Evolutionary conservation across 2,329 filamentous ascomycete genomes (phyloP).

Genomic region (Penicillium glabrum): DNA sequence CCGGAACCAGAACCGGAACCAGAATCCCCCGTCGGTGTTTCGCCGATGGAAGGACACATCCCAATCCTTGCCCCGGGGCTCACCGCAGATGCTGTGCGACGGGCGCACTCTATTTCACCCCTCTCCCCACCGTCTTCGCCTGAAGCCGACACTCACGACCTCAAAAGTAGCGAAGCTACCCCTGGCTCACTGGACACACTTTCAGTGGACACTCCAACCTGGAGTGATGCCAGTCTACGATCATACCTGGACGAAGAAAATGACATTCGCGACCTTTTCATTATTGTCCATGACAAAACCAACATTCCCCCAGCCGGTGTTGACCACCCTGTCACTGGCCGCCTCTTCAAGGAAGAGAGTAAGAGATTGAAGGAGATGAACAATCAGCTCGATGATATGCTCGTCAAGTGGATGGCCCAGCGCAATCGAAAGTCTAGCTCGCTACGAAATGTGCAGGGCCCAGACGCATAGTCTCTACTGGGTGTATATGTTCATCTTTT

Average conservation of each 20-base stretch:
- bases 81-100: conserved; percentile 69
- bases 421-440: conserved; percentile 26
- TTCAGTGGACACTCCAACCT: conserved; percentile 61
- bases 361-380: conserved; percentile 84
- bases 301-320: conserved; percentile 74
- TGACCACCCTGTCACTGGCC: conserved; percentile 81
- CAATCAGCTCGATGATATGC: conserved; percentile 82
- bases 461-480: conserved; percentile 15
- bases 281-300: conserved; percentile 89
- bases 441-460: conserved; percentile 18
- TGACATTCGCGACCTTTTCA: conserved; percentile 84
- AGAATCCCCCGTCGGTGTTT: conserved; percentile 69
- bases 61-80: conserved; percentile 60
- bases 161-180: conserved; percentile 40
- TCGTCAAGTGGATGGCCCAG: conserved; percentile 71
- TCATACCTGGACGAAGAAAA: conserved; percentile 88
- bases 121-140: conserved; percentile 61
- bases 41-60: conserved; percentile 50
- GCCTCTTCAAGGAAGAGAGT: conserved; percentile 83
- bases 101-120: conserved; percentile 59
- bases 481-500: conserved; percentile 9
- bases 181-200: conserved; percentile 57
- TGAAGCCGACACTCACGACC: conserved; percentile 27
- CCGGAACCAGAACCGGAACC: conserved; percentile 49
- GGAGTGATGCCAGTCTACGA: conserved; percentile 83